These are phyloP conservation scores for Parastagonospora avenae DNA, from an alignment of 2,329 filamentous ascomycete genomes.

Conservation along the genomic window DNA sequence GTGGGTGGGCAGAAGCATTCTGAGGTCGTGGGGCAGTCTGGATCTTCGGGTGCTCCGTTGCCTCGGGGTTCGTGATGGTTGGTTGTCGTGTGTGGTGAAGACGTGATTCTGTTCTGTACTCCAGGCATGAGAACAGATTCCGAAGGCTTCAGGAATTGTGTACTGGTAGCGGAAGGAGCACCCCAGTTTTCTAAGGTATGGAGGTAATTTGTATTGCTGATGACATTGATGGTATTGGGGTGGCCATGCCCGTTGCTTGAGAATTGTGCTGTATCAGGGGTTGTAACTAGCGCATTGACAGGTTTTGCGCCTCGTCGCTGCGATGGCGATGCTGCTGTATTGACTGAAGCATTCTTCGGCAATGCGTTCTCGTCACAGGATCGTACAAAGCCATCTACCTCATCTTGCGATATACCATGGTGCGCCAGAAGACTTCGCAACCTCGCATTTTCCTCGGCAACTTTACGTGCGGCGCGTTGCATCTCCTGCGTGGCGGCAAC, in stretches of 20 bases:
- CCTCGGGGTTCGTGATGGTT: neutral
- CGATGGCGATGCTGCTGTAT: too few relatives aligned
- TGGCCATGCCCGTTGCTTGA: neutral
- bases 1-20: constrained; percentile 29
- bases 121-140: neutral
- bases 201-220: neutral
- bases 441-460: constrained; percentile 69
- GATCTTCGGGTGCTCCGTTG: constrained; percentile 4
- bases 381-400: constrained; percentile 27
- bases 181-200: neutral
- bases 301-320: too few relatives aligned
- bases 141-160: neutral
- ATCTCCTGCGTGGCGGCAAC: constrained; percentile 70
- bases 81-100: neutral
- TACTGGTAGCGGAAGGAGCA: neutral
- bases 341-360: too few relatives aligned
- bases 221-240: neutral
- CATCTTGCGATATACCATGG: constrained; percentile 24
- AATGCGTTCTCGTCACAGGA: constrained; percentile 10
- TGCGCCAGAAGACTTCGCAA: constrained; percentile 61
- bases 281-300: too few relatives aligned
- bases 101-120: neutral
- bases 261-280: neutral
- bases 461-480: constrained; percentile 69
- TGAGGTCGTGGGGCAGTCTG: constrained; percentile 18